These are phyloP conservation scores for Cantharellus cinnabarinus DNA, from an alignment of 768 basidiomycete genomes.

Conservation along the genomic window DNA sequence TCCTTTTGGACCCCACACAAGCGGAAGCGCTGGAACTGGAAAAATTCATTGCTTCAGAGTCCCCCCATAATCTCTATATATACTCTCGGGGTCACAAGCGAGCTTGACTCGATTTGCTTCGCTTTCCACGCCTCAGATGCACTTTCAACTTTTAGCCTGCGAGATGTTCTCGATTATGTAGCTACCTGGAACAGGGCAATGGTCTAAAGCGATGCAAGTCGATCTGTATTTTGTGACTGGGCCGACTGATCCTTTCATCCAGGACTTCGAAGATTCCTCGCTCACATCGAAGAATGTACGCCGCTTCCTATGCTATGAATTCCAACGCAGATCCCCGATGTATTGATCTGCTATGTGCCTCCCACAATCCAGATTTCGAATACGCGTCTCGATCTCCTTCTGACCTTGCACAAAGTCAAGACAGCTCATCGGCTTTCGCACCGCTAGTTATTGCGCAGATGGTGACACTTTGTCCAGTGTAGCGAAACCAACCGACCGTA, in stretches of 20 bases:
- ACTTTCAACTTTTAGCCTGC: slow-evolving; percentile 14
- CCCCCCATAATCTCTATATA: slow-evolving; percentile 37
- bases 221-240: background rate
- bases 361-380: too few species aligned
- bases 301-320: slow-evolving; percentile 10
- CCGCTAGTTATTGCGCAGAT: too few species aligned
- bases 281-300: slow-evolving; percentile 9
- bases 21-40: slow-evolving; percentile 46
- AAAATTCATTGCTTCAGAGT: slow-evolving; percentile 44
- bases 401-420: too few species aligned
- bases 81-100: slow-evolving; percentile 34
- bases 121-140: background rate
- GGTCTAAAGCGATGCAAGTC: slow-evolving; percentile 28
- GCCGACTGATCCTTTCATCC: background rate
- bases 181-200: slow-evolving; percentile 35
- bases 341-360: too few species aligned
- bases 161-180: slow-evolving; percentile 35
- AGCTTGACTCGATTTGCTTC: slow-evolving; percentile 12
- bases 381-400: too few species aligned
- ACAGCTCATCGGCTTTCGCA: too few species aligned
- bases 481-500: too few species aligned
- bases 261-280: slow-evolving; percentile 12
- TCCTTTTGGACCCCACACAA: slow-evolving; percentile 7
- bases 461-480: too few species aligned
- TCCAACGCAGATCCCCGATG: too few species aligned